Evolutionary conservation across 805 yeast genomes (phyloP).

Genomic region (Sungouiella blattae): DNA sequence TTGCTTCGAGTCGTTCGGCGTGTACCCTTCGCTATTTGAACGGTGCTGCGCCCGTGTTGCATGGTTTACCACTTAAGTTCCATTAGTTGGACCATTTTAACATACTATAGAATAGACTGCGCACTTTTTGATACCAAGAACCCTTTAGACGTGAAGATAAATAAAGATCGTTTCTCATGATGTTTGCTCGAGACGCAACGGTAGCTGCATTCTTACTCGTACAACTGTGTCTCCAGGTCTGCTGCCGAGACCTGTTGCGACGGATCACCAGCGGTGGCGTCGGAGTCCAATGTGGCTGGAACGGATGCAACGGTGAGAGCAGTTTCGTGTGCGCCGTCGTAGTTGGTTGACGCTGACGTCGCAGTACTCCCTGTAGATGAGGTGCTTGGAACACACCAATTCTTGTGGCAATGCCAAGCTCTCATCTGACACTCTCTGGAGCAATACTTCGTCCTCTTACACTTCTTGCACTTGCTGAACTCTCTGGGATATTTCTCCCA

Average conservation of each 20-base stretch:
- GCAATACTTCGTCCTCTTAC: conserved; percentile 93
- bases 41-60: conserved; percentile 90
- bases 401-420: conserved; percentile 91
- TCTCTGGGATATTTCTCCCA: conserved; percentile 92
- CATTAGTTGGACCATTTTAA: conserved; percentile 1
- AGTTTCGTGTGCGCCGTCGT: conserved; percentile 11
- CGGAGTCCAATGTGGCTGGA: background rate
- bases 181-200: no score
- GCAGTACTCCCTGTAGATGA: conserved; percentile 23
- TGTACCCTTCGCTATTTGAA: conserved; percentile 75
- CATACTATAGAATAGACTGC: background rate
- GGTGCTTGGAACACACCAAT: conserved; percentile 75
- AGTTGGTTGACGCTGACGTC: conserved; percentile 8
- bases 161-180: no score
- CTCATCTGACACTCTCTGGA: conserved; percentile 85
- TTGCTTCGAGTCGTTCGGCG: conserved; percentile 55
- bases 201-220: conserved; percentile 4
- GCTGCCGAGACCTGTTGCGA: background rate
- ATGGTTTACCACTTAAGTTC: conserved; percentile 68
- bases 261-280: background rate
- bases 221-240: conserved; percentile 11
- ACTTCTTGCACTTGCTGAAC: conserved; percentile 91
- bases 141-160: no score
- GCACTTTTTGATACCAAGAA: no score
- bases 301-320: conserved; percentile 7